These are phyloP conservation scores for Arctium minus DNA, from an alignment of 129 eudicot genomes.

Conservation along the genomic window DNA sequence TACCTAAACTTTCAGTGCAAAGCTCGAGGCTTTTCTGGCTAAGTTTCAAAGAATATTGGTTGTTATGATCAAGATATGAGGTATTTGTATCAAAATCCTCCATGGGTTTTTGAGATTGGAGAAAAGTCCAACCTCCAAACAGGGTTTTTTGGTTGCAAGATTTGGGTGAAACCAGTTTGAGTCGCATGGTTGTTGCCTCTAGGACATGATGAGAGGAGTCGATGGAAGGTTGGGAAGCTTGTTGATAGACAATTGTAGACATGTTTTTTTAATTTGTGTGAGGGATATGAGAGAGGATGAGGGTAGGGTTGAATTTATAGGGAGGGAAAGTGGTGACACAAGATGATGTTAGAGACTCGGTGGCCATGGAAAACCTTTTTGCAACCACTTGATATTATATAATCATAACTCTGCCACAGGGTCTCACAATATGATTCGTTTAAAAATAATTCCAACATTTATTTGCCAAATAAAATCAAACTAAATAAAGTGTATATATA, in stretches of 20 bases:
- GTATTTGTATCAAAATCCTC: neutral
- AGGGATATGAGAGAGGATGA: conserved; percentile 45
- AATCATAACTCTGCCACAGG: conserved; percentile 24
- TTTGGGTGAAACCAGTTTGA: conserved; percentile 45
- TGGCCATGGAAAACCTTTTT: conserved; percentile 35
- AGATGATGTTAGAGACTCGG: conserved; percentile 23
- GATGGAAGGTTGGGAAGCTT: conserved; percentile 35
- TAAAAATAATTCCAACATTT: neutral
- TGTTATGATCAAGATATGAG: conserved; percentile 24
- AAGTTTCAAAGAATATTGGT: conserved; percentile 26
- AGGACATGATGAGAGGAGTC: conserved; percentile 35
- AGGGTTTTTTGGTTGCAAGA: neutral
- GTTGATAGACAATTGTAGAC: conserved; percentile 53
- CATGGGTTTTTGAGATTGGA: conserved; percentile 25
- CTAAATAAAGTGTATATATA: too few species aligned
- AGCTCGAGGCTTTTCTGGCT: conserved; percentile 64
- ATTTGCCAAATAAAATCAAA: neutral
- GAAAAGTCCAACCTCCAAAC: conserved; percentile 24
- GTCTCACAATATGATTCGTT: neutral
- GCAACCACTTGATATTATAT: conserved; percentile 37
- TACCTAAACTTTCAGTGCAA: conserved; percentile 86
- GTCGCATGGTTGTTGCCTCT: conserved; percentile 49
- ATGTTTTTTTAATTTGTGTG: conserved; percentile 37
- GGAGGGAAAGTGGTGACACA: conserved; percentile 34
- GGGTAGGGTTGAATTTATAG: conserved; percentile 54